These are phyloP conservation scores for Ganoderma lingzhi DNA, from an alignment of 1,284 basidiomycete genomes.

Conservation along the genomic window DNA sequence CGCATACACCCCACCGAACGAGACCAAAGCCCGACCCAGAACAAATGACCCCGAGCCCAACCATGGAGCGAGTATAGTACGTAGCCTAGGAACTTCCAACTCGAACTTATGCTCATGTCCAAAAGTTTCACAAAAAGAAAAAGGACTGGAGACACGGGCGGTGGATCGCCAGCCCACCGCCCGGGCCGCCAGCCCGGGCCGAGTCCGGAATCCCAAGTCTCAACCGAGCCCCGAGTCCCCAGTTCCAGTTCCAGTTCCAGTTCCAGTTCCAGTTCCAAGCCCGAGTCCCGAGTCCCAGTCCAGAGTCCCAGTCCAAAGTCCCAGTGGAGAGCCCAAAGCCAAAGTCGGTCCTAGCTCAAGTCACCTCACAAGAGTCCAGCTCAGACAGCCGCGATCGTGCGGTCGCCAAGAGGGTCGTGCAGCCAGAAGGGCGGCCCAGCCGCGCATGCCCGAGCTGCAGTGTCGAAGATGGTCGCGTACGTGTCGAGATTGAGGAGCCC, in stretches of 20 bases:
- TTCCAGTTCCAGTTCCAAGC: background rate
- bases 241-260: background rate
- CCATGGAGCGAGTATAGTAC: too few species aligned
- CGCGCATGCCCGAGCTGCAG: background rate
- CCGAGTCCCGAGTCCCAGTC: constrained; percentile 1
- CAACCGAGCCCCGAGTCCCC: background rate
- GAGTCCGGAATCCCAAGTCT: background rate
- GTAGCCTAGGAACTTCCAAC: background rate
- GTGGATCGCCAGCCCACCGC: constrained; percentile 2
- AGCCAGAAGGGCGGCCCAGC: constrained; percentile 2
- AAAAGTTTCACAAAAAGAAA: background rate
- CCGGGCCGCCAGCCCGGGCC: background rate
- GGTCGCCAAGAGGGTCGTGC: background rate
- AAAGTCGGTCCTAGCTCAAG: background rate
- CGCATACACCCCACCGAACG: too few species aligned
- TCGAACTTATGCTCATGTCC: background rate
- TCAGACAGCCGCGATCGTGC: background rate
- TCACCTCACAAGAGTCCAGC: background rate
- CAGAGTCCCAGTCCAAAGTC: background rate
- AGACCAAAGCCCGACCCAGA: too few species aligned
- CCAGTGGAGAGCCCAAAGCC: too few species aligned
- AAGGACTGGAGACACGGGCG: background rate
- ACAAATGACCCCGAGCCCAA: too few species aligned
- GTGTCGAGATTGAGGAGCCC: constrained; percentile 6
- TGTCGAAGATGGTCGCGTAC: constrained; percentile 7